These are phyloP conservation scores for Hordeum marinum DNA, from an alignment of 176 grass and related monocot genomes.

Conservation along the genomic window DNA sequence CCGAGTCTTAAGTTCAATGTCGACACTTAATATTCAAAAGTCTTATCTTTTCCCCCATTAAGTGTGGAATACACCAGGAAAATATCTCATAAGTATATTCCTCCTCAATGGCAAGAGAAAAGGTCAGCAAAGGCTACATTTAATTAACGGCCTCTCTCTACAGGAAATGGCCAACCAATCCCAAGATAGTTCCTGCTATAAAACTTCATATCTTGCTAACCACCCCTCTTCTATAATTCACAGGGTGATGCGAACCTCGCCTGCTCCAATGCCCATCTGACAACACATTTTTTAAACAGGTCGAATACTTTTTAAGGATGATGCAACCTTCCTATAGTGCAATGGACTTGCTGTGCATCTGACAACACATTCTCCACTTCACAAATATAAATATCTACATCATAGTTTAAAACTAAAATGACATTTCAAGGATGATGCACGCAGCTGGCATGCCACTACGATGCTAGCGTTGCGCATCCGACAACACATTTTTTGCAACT, in stretches of 20 bases:
- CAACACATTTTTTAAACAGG: conserved; percentile 39
- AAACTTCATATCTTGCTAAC: conserved; percentile 37
- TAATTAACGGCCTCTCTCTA: background rate
- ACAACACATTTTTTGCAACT: conserved; percentile 29
- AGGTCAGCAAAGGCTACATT: conserved; percentile 18
- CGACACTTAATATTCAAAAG: background rate
- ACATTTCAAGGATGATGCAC: conserved; percentile 19
- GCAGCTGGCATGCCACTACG: background rate
- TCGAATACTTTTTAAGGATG: conserved; percentile 25
- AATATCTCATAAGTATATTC: conserved; percentile 25
- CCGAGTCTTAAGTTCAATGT: background rate
- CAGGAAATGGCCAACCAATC: conserved; percentile 12
- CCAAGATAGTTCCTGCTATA: conserved; percentile 24
- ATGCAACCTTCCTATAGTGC: conserved; percentile 23
- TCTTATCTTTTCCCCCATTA: background rate
- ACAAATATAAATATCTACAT: conserved; percentile 16
- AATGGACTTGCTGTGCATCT: conserved; percentile 9
- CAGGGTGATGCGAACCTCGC: conserved; percentile 24
- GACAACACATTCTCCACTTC: conserved; percentile 30
- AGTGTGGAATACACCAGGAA: background rate
- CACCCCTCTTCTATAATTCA: conserved; percentile 29
- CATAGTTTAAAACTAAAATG: background rate
- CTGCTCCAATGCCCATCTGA: conserved; percentile 44
- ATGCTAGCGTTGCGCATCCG: background rate
- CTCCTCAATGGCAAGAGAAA: background rate